phyloP scores from a whole-genome alignment of 345 rosid genomes.

The Pugionium dolabratum region DNA sequence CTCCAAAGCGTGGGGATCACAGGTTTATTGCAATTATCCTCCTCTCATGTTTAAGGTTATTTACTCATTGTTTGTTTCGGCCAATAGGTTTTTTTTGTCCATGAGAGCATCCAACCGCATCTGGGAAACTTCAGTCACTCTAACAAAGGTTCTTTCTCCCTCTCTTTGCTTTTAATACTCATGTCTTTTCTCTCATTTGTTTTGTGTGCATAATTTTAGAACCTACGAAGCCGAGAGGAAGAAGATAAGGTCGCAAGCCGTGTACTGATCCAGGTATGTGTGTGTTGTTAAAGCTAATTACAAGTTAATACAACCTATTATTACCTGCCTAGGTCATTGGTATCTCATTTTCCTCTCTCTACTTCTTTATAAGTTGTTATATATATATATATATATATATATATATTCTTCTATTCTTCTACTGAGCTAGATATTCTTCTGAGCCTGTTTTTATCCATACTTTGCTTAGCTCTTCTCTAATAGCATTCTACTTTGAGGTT shows the following conservation, averaged over 20 bases:
- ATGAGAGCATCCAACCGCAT: conserved; percentile 64
- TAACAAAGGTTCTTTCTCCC: conserved; percentile 58
- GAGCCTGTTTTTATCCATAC: not conserved
- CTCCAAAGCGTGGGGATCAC: conserved; percentile 76
- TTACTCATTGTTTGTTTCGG: not conserved
- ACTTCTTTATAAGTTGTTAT: too few species aligned
- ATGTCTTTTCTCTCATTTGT: not conserved
- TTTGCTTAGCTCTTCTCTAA: conserved; percentile 1
- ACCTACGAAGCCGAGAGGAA: conserved; percentile 67
- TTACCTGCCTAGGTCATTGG: not conserved
- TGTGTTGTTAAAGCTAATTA: not conserved
- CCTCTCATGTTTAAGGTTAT: not conserved
- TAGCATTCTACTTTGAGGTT: conserved; percentile 3
- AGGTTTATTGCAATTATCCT: conserved; percentile 49
- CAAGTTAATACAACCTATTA: conserved; percentile 9
- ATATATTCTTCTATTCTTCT: not conserved
- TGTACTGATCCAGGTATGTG: conserved; percentile 65
- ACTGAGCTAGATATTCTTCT: too few species aligned
- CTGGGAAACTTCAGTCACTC: conserved; percentile 64
- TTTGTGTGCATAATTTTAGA: conserved; percentile 39
- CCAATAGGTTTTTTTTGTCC: conserved; percentile 67
- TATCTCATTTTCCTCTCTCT: conserved; percentile 5
- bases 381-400: too few species aligned
- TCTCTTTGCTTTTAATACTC: conserved; percentile 5
- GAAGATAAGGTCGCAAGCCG: conserved; percentile 83